Base-by-base conservation (phyloP, 2,329 filamentous ascomycete genomes). In the Cordyceps cateniannulata region DNA sequence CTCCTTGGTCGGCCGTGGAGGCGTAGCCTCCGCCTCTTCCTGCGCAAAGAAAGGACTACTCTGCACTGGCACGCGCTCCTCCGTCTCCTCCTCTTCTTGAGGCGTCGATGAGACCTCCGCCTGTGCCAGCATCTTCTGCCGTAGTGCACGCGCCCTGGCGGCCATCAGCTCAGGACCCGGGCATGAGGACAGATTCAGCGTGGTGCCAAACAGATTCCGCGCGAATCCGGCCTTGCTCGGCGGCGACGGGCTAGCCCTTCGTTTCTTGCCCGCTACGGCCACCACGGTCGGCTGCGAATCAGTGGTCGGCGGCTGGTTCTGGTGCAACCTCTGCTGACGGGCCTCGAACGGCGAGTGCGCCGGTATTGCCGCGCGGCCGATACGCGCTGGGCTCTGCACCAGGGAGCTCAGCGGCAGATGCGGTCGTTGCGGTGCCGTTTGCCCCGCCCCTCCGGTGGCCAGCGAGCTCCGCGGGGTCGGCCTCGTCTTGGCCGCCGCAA, bases 391-490 rank as follows among this genome's bases (percentile, higher is more conserved):
- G 24, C 66, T 70, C 8, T 69, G 66, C n/a, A 75, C 67, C 20
- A 74, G 66, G 3, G 66, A 60, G 67, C 54, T 85, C n/a, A 81
- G 69, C 25, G 77, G 75, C 24, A 76, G 72, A 49, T 81, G 77
- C 18, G 44, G 59, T 6, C 71, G 73, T 50, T 75, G 75, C 20
- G 74, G 70, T 62, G 69, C 66, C n/a, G 62, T 24, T 51, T 22
- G 61, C 59, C 60, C 65, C 55, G n/a, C 42, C 5, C 66, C 67
- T 32, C 61, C 59, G 5, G 66, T 65, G 16, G 54, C 50, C 22
- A 32, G 8, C 27, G 51, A 52, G 12, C 12, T 63, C 1, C 49
- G 51, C 14, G 54, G 59, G 27, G 66, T 62, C 40, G 65, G 65
- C 42, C 67, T 68, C 50, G 66, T 68, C 57, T 76, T 75, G n/a